These are phyloP conservation scores for Claviceps sorghi DNA, from an alignment of 2,329 filamentous ascomycete species.

Conservation along the genomic window DNA sequence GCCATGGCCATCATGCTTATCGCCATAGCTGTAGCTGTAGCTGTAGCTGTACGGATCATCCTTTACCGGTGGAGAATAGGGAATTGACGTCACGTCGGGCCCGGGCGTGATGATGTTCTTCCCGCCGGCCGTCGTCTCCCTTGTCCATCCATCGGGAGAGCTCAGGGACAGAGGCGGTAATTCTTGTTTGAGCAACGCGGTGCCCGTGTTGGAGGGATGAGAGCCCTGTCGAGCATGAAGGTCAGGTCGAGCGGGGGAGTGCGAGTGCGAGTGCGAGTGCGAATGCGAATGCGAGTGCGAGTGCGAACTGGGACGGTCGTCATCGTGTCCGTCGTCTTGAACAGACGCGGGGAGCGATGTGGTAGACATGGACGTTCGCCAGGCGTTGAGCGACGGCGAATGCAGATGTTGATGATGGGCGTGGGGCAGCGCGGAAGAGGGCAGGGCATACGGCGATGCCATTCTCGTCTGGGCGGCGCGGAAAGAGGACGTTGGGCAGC, in stretches of 20 bases:
- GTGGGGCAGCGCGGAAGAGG: conserved; percentile 35
- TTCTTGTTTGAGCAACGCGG: conserved; percentile 17
- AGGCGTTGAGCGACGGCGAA: conserved; percentile 25
- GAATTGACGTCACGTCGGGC: conserved; percentile 14
- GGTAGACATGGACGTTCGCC: conserved; percentile 20
- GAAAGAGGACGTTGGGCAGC: neutral
- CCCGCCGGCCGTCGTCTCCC: conserved; percentile 25
- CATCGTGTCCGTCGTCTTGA: conserved; percentile 17
- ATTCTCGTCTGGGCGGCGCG: conserved; percentile 15
- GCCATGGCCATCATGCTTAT: conserved; percentile 8
- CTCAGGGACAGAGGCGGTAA: conserved; percentile 18
- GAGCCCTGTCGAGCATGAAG: conserved; percentile 17
- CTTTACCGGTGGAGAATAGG: conserved; percentile 11
- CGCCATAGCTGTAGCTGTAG: conserved; percentile 3
- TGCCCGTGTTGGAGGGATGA: conserved; percentile 17
- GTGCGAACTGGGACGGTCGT: conserved; percentile 13
- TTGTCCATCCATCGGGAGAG: conserved; percentile 25
- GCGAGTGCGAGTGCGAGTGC: conserved; percentile 8
- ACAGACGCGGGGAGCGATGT: conserved; percentile 17
- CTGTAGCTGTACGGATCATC: conserved; percentile 12
- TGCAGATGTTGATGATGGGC: conserved; percentile 29
- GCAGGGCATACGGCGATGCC: conserved; percentile 39
- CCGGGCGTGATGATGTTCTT: conserved; percentile 24
- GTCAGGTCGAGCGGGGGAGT: conserved; percentile 14
- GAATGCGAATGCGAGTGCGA: neutral